Evolutionary conservation across 257 asterid species (phyloP), one percentile per base, ranked within the genome.

Genomic region (Apocynum venetum): DNA sequence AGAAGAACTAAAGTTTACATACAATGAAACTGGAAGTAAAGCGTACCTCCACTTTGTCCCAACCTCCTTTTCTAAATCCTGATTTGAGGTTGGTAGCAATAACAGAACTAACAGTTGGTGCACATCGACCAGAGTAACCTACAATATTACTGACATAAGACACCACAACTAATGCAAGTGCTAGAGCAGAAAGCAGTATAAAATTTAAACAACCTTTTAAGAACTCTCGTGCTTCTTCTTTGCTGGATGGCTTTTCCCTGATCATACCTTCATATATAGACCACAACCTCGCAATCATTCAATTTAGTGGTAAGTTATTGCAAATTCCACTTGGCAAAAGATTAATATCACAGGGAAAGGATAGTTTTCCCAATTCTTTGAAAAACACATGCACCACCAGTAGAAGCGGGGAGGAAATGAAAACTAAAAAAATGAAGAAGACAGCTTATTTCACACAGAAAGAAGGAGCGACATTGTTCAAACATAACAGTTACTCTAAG

Each of bases 31-130:
- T 67, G 63, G 70, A 64, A 35, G 19, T 40, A 41, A 74, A 79
- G 63, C 53, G 74, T 86, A 96, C 99, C 98, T 93, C 99, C 55
- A 92, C 99, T 89, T 80, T 90, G 90, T 96, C 99, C 89, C 90
- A 96, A 19, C 83, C 97, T 75, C 95, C 98, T 88, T 83, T 91
- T 76, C 86, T 87, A 48, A 76, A 59, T 83, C 97, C 96, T 36
- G 92, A 85, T 86, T 79, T 84, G 59, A 96, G 92, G 90, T 96
- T 88, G 41, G 97, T 88, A 72, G 93, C 96, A 75, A 90, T 82
- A 80, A 93, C 97, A 81, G 99, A 96, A 78, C 97, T 93, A 80
- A 96, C 89, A 6, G 98, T 93, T 3, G 96, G 87, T 47, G 92
- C 88, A 80, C 71, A 83, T 43, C 96, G 87, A 77, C 91, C 89